phyloP scores from a whole-genome alignment of 106 monocot species.

The Acanthochlamys bracteata region DNA sequence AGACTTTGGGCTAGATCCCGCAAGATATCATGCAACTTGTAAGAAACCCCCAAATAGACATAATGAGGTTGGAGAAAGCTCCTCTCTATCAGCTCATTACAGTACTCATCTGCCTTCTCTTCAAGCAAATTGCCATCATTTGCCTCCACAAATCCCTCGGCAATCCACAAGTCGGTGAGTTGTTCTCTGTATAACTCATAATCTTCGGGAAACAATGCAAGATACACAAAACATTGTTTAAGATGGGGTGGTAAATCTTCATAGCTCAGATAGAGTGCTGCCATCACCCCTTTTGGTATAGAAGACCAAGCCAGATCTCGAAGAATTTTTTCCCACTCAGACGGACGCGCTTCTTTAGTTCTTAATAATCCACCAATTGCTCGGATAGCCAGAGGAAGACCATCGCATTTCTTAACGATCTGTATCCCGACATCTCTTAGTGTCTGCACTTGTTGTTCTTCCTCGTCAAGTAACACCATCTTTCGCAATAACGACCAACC shows the following conservation, averaged over 20 bases:
- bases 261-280: conserved; percentile 25
- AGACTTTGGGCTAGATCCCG: conserved; percentile 16
- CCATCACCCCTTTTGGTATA: conserved; percentile 2
- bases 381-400: background rate
- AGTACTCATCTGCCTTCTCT: conserved; percentile 17
- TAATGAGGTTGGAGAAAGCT: conserved; percentile 10
- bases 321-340: background rate
- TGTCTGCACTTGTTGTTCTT: background rate
- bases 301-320: conserved; percentile 16
- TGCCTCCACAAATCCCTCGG: conserved; percentile 26
- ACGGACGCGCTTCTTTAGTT: background rate
- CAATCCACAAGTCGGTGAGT: conserved; percentile 21
- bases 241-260: conserved; percentile 20
- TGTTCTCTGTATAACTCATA: background rate
- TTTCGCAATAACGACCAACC: conserved; percentile 1
- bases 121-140: conserved; percentile 7
- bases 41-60: background rate
- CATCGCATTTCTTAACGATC: background rate
- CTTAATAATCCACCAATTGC: background rate
- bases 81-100: conserved; percentile 19
- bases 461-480: background rate
- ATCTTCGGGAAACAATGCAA: conserved; percentile 20
- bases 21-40: conserved; percentile 30
- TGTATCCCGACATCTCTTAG: background rate
- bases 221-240: conserved; percentile 38